Evolutionary conservation across 2,329 filamentous ascomycete species (phyloP).

Genomic region (Hypoxylon rubiginosum): DNA sequence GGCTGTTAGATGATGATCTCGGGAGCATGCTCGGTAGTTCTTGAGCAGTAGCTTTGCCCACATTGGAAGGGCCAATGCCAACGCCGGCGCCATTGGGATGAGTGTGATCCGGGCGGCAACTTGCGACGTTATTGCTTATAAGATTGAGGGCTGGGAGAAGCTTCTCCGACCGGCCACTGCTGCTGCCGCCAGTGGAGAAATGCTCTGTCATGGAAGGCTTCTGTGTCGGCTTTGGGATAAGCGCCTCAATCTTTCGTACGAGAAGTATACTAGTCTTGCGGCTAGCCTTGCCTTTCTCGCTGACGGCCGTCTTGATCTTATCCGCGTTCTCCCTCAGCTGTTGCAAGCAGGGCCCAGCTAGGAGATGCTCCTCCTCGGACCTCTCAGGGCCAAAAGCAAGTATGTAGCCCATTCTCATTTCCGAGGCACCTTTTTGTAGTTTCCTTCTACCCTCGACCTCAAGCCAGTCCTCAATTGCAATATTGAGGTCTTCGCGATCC

Average conservation of each 20-base stretch:
- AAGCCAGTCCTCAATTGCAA: conserved; percentile 38
- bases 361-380: conserved; percentile 18
- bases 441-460: conserved; percentile 32
- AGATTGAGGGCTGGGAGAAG: background rate
- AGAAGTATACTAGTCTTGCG: conserved; percentile 12
- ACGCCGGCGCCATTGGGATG: background rate
- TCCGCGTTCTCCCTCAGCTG: conserved; percentile 27
- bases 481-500: conserved; percentile 29
- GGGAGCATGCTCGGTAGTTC: background rate
- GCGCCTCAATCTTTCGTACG: conserved; percentile 16
- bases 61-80: background rate
- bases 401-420: conserved; percentile 16
- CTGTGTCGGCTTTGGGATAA: conserved; percentile 3
- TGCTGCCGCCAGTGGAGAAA: background rate
- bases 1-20: background rate
- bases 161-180: background rate
- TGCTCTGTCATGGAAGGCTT: background rate
- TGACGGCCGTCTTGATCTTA: conserved; percentile 20
- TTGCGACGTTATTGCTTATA: background rate
- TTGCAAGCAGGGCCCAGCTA: conserved; percentile 20
- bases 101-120: background rate
- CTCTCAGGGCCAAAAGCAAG: conserved; percentile 35
- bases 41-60: background rate
- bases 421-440: conserved; percentile 10
- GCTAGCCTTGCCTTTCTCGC: conserved; percentile 21